A percentile compares a stretch with the other conserved stretches of the same genome.
Conservation (phyloP, 495 filamentous ascomycete genomes). For the Pseudomonodictys pantanalensis region DNA sequence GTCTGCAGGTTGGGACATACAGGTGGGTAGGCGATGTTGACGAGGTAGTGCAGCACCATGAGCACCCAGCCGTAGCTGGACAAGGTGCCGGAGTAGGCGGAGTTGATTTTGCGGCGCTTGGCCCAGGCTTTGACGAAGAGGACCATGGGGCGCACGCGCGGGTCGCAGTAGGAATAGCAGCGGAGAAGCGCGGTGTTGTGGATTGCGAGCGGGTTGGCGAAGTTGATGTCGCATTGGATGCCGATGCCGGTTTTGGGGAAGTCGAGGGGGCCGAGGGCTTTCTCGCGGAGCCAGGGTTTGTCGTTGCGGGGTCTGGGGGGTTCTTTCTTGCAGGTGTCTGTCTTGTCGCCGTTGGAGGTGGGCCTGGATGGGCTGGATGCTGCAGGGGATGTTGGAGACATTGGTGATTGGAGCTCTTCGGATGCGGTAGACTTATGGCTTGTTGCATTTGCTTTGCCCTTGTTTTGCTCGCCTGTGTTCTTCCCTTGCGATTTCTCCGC, state of each 20-base stretch:
- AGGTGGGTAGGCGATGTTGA: slow-evolving; percentile 72
- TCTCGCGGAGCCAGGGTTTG: slow-evolving; percentile 49
- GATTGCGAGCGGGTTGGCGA: slow-evolving; percentile 70
- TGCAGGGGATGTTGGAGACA: background rate
- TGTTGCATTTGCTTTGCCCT: no score
- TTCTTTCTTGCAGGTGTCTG: slow-evolving; percentile 1
- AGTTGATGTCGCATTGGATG: slow-evolving; percentile 82
- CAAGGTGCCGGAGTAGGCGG: slow-evolving; percentile 74
- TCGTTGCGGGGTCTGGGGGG: slow-evolving; percentile 2
- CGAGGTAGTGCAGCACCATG: slow-evolving; percentile 87
- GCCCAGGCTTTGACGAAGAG: slow-evolving; percentile 84
- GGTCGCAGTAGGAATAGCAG: slow-evolving; percentile 72
- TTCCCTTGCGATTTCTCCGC: no score
- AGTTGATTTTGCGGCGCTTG: slow-evolving; percentile 74
- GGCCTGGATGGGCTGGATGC: background rate
- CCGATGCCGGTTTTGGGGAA: slow-evolving; percentile 68
- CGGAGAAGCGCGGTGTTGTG: slow-evolving; percentile 76
- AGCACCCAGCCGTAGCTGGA: slow-evolving; percentile 87
- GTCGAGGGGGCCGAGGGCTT: slow-evolving; percentile 59
- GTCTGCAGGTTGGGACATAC: slow-evolving; percentile 77
- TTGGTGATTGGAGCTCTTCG: no score
- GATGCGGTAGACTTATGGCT: no score
- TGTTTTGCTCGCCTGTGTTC: no score
- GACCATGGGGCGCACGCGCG: slow-evolving; percentile 68
- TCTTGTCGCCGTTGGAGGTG: background rate